These are phyloP conservation scores for Cordyceps militaris DNA, from an alignment of 2,329 filamentous ascomycete species.

Conservation along the genomic window DNA sequence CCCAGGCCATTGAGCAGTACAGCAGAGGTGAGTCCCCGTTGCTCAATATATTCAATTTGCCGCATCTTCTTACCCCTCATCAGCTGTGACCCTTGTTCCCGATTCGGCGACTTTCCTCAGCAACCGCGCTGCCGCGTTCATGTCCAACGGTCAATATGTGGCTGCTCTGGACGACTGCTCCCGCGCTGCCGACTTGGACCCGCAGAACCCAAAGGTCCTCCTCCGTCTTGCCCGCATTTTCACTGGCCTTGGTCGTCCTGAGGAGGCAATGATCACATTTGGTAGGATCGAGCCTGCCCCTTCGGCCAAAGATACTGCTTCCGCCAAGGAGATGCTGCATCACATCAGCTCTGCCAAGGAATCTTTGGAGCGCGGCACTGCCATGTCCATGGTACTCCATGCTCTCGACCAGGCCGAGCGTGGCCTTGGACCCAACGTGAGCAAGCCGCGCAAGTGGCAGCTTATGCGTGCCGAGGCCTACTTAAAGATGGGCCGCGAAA, in stretches of 20 bases:
- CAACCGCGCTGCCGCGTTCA: slow-evolving; percentile 91
- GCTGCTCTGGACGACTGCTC: slow-evolving; percentile 83
- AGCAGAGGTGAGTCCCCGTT: slow-evolving; percentile 65
- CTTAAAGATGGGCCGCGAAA: slow-evolving; percentile 83
- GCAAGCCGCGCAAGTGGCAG: slow-evolving; percentile 86
- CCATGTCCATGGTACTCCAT: slow-evolving; percentile 85
- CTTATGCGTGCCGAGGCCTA: slow-evolving; percentile 88
- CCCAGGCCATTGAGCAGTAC: slow-evolving; percentile 84
- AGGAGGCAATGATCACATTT: slow-evolving; percentile 80
- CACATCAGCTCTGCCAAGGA: slow-evolving; percentile 76
- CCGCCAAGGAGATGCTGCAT: slow-evolving; percentile 77
- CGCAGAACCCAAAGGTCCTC: slow-evolving; percentile 79
- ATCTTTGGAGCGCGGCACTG: slow-evolving; percentile 64
- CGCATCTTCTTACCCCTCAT: slow-evolving; percentile 15
- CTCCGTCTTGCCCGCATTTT: slow-evolving; percentile 85
- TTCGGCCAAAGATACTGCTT: slow-evolving; percentile 75
- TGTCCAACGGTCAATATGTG: slow-evolving; percentile 73
- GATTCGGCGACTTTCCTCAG: slow-evolving; percentile 83
- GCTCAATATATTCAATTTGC: neutral
- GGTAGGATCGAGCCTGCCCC: slow-evolving; percentile 71
- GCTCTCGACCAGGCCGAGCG: slow-evolving; percentile 87
- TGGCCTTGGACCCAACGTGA: slow-evolving; percentile 65
- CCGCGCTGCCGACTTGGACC: slow-evolving; percentile 73
- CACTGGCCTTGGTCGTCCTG: slow-evolving; percentile 75
- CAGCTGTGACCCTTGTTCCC: slow-evolving; percentile 83